A percentile compares a stretch with the other conserved stretches of the same genome.
Evolutionary conservation across 345 rosid genomes (phyloP).

Genomic region (Mallotus nudiflorus): DNA sequence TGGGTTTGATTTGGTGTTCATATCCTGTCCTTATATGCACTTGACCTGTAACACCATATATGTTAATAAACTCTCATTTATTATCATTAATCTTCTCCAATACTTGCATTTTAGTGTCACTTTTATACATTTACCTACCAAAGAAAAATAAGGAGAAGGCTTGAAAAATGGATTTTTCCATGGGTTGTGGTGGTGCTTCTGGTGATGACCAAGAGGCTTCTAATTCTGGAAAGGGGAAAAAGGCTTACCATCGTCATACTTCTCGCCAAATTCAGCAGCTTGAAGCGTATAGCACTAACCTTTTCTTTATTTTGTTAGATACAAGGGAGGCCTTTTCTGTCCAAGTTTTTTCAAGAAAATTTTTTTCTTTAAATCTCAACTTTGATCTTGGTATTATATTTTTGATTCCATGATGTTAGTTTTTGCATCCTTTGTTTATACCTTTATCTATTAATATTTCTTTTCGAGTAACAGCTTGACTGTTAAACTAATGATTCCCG

Average conservation of each 20-base stretch:
- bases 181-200: constrained; percentile 36
- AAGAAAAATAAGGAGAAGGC: not conserved
- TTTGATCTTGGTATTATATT: too few relatives aligned
- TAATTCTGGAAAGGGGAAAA: constrained; percentile 23
- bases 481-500: too few relatives aligned
- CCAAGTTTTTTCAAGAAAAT: not conserved
- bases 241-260: constrained; percentile 54
- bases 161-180: constrained; percentile 23
- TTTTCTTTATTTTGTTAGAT: not conserved
- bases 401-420: too few relatives aligned
- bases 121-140: not conserved
- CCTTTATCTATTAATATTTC: too few relatives aligned
- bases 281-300: constrained; percentile 43
- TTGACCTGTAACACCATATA: not conserved
- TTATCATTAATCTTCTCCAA: not conserved
- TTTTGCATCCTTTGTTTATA: too few relatives aligned
- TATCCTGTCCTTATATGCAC: constrained; percentile 12
- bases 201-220: constrained; percentile 40
- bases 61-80: constrained; percentile 4
- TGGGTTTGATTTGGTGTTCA: constrained; percentile 21
- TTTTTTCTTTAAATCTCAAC: not conserved
- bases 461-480: too few relatives aligned
- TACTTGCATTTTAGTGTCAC: not conserved
- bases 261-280: constrained; percentile 47
- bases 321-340: not conserved